These are phyloP conservation scores for Backusella psychrophila DNA, from an alignment of 192 early-diverging fungal species.

Conservation along the genomic window DNA sequence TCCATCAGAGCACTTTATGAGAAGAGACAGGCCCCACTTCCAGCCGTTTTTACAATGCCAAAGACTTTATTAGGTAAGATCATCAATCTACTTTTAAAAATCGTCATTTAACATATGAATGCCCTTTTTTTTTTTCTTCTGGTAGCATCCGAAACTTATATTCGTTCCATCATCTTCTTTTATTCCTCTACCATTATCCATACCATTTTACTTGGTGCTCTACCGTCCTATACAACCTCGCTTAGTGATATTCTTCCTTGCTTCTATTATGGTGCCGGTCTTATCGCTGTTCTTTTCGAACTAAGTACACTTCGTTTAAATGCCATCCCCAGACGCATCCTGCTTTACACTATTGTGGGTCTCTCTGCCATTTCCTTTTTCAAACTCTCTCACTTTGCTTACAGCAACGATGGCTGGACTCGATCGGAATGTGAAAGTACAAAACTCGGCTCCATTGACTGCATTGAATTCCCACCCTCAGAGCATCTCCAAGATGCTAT, in stretches of 20 bases:
- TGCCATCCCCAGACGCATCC: neutral
- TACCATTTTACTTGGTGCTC: neutral
- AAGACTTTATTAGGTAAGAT: neutral
- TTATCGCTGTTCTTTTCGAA: neutral
- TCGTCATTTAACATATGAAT: no score
- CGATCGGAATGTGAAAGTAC: neutral
- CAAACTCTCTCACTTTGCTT: neutral
- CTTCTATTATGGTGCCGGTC: neutral
- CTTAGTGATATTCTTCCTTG: neutral
- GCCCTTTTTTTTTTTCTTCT: neutral
- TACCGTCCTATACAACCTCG: neutral
- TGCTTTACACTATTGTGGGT: neutral
- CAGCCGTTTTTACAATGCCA: neutral
- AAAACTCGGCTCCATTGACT: neutral
- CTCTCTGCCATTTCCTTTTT: neutral
- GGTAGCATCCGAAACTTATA: neutral
- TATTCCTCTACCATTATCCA: neutral
- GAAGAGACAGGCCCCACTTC: neutral
- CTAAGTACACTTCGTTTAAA: neutral
- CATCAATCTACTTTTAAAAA: neutral
- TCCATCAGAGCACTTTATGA: neutral
- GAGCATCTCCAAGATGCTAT: neutral
- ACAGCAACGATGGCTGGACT: neutral
- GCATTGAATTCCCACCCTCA: neutral
- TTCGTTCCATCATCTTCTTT: neutral